These are phyloP conservation scores for Papiliotrema fonsecae DNA, from an alignment of 1,284 basidiomycete species.

Conservation along the genomic window DNA sequence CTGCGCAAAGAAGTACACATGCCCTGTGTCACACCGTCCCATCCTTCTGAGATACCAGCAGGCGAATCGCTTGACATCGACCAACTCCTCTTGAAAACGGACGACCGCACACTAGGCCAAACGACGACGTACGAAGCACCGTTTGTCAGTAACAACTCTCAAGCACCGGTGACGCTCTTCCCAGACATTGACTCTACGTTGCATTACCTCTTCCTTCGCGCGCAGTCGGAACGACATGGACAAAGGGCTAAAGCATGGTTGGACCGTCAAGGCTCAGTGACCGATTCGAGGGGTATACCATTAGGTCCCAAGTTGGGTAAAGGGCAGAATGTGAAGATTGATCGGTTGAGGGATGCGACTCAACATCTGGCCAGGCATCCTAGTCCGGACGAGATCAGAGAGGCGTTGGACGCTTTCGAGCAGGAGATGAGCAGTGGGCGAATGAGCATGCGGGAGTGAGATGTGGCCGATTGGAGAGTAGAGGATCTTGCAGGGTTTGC, in stretches of 20 bases:
- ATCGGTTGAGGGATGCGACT: background rate
- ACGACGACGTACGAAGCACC: constrained; percentile 3
- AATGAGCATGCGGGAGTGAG: background rate
- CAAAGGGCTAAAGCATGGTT: constrained; percentile 22
- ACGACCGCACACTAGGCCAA: background rate
- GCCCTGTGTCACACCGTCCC: constrained; percentile 90
- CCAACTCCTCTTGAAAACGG: background rate
- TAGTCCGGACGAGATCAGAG: background rate
- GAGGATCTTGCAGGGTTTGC: no score
- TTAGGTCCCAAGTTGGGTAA: background rate
- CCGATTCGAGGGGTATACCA: background rate
- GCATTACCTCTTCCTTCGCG: constrained; percentile 31
- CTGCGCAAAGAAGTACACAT: constrained; percentile 95
- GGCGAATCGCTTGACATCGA: constrained; percentile 81
- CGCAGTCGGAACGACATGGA: constrained; percentile 20
- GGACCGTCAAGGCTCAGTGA: constrained; percentile 10
- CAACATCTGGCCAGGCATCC: background rate
- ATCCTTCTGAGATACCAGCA: constrained; percentile 71
- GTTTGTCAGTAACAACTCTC: background rate
- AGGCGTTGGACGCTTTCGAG: constrained; percentile 1
- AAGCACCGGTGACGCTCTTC: constrained; percentile 29
- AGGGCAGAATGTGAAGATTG: constrained; percentile 1
- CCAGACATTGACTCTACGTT: constrained; percentile 19
- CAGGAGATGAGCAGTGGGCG: background rate
- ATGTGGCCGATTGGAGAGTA: no score